phyloP scores from a whole-genome alignment of 257 asterid species.

The Nicotiana sylvestris region DNA sequence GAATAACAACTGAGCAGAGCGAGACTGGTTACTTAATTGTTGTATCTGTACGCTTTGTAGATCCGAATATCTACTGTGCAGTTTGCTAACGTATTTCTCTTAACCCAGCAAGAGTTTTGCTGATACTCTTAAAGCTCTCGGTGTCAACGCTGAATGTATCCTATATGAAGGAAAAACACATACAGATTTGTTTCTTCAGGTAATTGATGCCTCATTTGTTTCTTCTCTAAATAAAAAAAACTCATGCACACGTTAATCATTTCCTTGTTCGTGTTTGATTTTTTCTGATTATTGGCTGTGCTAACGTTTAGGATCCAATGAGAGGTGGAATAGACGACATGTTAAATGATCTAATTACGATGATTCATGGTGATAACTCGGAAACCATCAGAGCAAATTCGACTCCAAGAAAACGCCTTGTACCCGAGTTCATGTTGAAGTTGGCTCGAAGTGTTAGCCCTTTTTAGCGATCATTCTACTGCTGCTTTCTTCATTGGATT shows the following conservation, averaged over 20 bases:
- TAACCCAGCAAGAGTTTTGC: constrained; percentile 64
- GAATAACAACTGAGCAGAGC: not conserved
- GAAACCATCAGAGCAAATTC: constrained; percentile 63
- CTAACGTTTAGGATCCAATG: constrained; percentile 78
- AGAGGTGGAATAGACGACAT: constrained; percentile 81
- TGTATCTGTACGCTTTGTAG: not conserved
- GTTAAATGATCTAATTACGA: constrained; percentile 65
- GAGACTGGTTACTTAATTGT: not conserved
- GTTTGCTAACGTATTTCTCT: not conserved
- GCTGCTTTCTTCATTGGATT: not conserved
- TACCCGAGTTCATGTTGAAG: constrained; percentile 85
- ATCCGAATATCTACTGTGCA: not conserved
- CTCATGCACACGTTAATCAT: not conserved
- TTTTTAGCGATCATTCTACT: constrained; percentile 25
- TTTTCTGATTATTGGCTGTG: constrained; percentile 4
- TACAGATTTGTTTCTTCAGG: constrained; percentile 95
- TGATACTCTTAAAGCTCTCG: constrained; percentile 63
- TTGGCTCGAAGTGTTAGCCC: constrained; percentile 73
- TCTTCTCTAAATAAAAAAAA: not conserved
- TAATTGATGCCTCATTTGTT: constrained; percentile 14
- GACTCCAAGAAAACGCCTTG: constrained; percentile 69
- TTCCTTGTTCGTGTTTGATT: not conserved
- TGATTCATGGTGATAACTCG: constrained; percentile 63
- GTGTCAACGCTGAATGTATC: constrained; percentile 73
- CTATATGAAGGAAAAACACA: constrained; percentile 93